phyloP scores from a whole-genome alignment of 441 rosid species.

The Gossypium trilobum region DNA sequence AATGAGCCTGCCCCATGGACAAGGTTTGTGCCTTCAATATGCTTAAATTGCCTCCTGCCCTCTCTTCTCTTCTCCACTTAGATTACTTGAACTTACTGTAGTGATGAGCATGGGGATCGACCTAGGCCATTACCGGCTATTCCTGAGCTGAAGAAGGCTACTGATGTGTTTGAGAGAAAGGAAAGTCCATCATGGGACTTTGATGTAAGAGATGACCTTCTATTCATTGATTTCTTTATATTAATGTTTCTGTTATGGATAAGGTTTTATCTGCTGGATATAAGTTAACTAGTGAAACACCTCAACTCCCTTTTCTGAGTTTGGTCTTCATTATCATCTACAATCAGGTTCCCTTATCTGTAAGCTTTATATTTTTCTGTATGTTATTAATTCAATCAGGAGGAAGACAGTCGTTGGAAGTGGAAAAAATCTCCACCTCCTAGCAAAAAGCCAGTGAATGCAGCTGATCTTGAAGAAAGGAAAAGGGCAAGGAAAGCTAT shows the following conservation, averaged over 20 bases:
- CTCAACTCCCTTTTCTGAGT: neutral
- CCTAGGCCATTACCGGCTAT: constrained; percentile 52
- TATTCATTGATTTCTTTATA: neutral
- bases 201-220: constrained; percentile 31
- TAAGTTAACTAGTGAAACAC: neutral
- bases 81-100: constrained; percentile 8
- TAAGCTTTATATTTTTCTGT: neutral
- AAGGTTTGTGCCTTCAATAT: constrained; percentile 28
- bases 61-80: neutral
- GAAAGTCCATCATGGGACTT: constrained; percentile 54
- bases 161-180: constrained; percentile 41
- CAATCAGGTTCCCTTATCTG: neutral
- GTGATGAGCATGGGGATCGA: constrained; percentile 56
- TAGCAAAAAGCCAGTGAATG: constrained; percentile 30
- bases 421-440: constrained; percentile 50
- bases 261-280: neutral
- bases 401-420: constrained; percentile 38
- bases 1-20: constrained; percentile 75
- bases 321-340: neutral
- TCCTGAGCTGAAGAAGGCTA: constrained; percentile 39
- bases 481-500: constrained; percentile 24
- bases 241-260: neutral
- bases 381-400: constrained; percentile 25
- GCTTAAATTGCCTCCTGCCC: neutral
- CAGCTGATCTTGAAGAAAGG: constrained; percentile 20